Base-by-base conservation (phyloP, 1,139 yeast genomes). In the Hyphopichia fennica region DNA sequence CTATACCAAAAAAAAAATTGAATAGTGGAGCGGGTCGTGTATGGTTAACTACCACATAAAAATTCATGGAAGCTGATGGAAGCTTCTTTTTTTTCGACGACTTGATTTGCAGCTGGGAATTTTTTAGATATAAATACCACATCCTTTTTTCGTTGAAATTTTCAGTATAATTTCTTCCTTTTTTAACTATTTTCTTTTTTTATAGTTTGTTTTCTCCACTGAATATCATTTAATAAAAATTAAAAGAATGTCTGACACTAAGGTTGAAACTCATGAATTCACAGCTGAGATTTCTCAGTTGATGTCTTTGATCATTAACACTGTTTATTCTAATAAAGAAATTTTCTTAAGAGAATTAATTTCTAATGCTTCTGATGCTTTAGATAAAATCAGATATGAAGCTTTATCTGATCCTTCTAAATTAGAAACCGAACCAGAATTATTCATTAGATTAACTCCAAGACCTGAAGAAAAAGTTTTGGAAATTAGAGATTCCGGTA, bases 211-310 rank as follows among this genome's bases (percentile, higher is more conserved):
- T 13, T 31, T 17, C 7, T 17, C 27, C 3, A 15, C 8, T 27
- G 5, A 27, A 27, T 27, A n/a, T 14, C 8, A 14, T 13, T 28
- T 28, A n/a, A n/a, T n/a, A n/a, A n/a, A n/a, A n/a, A n/a, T n/a
- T 14, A 5, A 6, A 22, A 46, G 34, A 35, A 83, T 82, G 90
- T 72, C 87, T 54, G 77, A 75, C 64, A 53, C 65, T 45, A 79
- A 80, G 64, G 71, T 80, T 63, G 95, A 87, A 79, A 84, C 95
- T 48, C 89, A 82, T 69, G 99, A 93, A 80, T 93, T 93, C 78
- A 96, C 96, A 72, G 99, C 99, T 82, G 99, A 93, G 90, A 95
- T 93, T 75, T 87, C 98, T 85, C 99, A 93, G 96, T 82, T 95
- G 84, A 87, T 95, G 98, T 88, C 97, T 71, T 85, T 93, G 82